Percentiles rank a stretch among this genome's conserved stretches.
Evolutionary conservation across 768 basidiomycete genomes (phyloP).

Genomic region (Tulasnella sp.): DNA sequence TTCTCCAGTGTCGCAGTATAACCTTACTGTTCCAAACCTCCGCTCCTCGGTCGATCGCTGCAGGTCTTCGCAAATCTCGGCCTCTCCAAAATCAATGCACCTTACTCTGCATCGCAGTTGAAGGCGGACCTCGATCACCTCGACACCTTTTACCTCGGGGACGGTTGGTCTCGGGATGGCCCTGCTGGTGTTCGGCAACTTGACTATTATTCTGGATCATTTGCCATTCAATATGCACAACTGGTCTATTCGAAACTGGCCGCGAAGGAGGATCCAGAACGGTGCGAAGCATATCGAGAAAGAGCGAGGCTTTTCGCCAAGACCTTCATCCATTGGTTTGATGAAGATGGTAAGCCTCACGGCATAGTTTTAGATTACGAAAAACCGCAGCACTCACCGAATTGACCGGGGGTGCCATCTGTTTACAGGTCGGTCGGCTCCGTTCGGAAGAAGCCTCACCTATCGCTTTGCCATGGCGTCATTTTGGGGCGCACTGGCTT

Average conservation of each 20-base stretch:
- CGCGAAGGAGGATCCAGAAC: conserved; percentile 61
- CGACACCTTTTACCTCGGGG: conserved; percentile 76
- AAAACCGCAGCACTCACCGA: background rate
- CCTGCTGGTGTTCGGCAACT: conserved; percentile 77
- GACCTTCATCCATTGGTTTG: conserved; percentile 77
- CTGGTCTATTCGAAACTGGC: conserved; percentile 70
- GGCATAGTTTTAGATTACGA: background rate
- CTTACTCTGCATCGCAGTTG: conserved; percentile 60
- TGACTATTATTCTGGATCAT: conserved; percentile 78
- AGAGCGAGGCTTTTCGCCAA: conserved; percentile 64
- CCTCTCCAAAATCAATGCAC: conserved; percentile 62
- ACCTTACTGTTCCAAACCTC: conserved; percentile 21
- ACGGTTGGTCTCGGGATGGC: conserved; percentile 77
- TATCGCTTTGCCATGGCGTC: conserved; percentile 81
- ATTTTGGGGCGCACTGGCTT: conserved; percentile 75
- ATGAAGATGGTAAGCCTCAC: conserved; percentile 59
- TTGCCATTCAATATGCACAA: conserved; percentile 77
- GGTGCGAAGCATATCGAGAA: conserved; percentile 66
- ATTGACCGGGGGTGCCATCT: conserved; percentile 13
- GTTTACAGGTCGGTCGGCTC: conserved; percentile 64
- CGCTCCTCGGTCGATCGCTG: conserved; percentile 15
- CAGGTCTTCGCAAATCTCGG: conserved; percentile 79
- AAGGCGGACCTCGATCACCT: conserved; percentile 74
- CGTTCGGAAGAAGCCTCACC: conserved; percentile 75
- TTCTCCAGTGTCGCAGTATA: conserved; percentile 13